Conservation (phyloP, 306 rosid species). For the Elaeagnus macrophylla region DNA sequence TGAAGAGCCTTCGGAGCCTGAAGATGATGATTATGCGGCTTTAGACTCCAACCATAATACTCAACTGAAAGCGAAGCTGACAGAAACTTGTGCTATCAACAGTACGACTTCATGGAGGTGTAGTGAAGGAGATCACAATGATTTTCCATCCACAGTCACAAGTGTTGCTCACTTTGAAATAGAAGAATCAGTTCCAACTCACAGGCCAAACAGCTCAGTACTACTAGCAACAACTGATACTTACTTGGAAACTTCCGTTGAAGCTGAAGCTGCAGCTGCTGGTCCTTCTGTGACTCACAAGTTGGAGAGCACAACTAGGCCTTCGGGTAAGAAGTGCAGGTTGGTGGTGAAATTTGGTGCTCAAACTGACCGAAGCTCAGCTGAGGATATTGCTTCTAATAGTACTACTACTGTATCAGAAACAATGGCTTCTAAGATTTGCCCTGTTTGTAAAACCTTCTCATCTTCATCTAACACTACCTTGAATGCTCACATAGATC, state of each 20-base stretch:
- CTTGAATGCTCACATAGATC: slow-evolving; percentile 59
- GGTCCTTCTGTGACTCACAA: slow-evolving; percentile 19
- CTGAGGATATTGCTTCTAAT: slow-evolving; percentile 36
- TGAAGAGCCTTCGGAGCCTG: slow-evolving; percentile 16
- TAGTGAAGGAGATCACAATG: slow-evolving; percentile 32
- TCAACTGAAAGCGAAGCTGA: slow-evolving; percentile 22
- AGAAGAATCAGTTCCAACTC: slow-evolving; percentile 32
- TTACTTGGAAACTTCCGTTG: slow-evolving; percentile 25
- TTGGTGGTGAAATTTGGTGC: slow-evolving; percentile 27
- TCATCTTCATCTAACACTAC: slow-evolving; percentile 56
- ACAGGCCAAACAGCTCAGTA: slow-evolving; percentile 22
- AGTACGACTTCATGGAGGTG: slow-evolving; percentile 28
- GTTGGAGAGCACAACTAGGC: slow-evolving; percentile 20
- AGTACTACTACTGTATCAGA: slow-evolving; percentile 27
- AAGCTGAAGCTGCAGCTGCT: slow-evolving; percentile 17
- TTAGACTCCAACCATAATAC: slow-evolving; percentile 14
- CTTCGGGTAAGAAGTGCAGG: slow-evolving; percentile 38
- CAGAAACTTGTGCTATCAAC: slow-evolving; percentile 15
- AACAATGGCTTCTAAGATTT: slow-evolving; percentile 43
- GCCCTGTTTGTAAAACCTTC: slow-evolving; percentile 61
- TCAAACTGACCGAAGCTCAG: slow-evolving; percentile 28
- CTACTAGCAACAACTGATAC: slow-evolving; percentile 17
- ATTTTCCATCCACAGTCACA: slow-evolving; percentile 34
- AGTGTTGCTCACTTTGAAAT: slow-evolving; percentile 32
- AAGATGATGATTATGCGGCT: slow-evolving; percentile 20